Evolutionary conservation across 352 stramenopile genomes (phyloP).

Genomic region (Phytophthora syringae): DNA sequence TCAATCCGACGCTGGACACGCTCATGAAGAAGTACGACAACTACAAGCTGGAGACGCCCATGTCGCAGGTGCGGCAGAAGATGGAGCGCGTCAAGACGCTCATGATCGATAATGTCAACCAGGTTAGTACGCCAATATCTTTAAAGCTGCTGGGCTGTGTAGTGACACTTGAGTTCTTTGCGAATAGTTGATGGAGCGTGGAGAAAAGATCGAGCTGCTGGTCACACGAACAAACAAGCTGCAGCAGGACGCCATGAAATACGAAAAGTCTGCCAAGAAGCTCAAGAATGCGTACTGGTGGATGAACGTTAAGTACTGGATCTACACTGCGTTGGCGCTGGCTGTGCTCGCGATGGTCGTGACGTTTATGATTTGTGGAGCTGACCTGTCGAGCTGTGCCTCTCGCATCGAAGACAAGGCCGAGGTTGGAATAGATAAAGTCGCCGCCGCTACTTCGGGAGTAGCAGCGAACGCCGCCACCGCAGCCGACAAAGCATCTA

Average conservation of each 20-base stretch:
- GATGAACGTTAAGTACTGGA: slow-evolving; percentile 86
- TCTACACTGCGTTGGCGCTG: slow-evolving; percentile 62
- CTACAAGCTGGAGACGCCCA: slow-evolving; percentile 78
- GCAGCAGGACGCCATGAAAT: slow-evolving; percentile 97
- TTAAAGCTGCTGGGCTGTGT: background rate
- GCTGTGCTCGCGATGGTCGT: slow-evolving; percentile 66
- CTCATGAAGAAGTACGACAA: slow-evolving; percentile 90
- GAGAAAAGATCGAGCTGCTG: slow-evolving; percentile 97
- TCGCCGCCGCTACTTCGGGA: slow-evolving; percentile 15
- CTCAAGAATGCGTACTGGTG: slow-evolving; percentile 93
- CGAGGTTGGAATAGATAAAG: slow-evolving; percentile 40
- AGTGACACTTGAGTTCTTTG: background rate
- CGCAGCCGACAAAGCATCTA: slow-evolving; percentile 30
- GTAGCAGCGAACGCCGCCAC: slow-evolving; percentile 23
- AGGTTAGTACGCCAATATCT: slow-evolving; percentile 36
- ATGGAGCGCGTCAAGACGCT: slow-evolving; percentile 98
- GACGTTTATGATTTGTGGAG: slow-evolving; percentile 77
- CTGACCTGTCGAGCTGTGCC: slow-evolving; percentile 72
- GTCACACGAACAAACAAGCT: slow-evolving; percentile 92
- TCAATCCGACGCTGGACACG: slow-evolving; percentile 59
- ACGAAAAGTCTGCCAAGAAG: slow-evolving; percentile 93
- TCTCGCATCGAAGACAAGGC: slow-evolving; percentile 47
- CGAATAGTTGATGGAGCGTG: slow-evolving; percentile 93
- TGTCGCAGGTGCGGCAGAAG: slow-evolving; percentile 91
- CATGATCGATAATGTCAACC: slow-evolving; percentile 99